Evolutionary conservation across 495 filamentous ascomycete genomes (phyloP).

Genomic region (Cladorrhinum samala): DNA sequence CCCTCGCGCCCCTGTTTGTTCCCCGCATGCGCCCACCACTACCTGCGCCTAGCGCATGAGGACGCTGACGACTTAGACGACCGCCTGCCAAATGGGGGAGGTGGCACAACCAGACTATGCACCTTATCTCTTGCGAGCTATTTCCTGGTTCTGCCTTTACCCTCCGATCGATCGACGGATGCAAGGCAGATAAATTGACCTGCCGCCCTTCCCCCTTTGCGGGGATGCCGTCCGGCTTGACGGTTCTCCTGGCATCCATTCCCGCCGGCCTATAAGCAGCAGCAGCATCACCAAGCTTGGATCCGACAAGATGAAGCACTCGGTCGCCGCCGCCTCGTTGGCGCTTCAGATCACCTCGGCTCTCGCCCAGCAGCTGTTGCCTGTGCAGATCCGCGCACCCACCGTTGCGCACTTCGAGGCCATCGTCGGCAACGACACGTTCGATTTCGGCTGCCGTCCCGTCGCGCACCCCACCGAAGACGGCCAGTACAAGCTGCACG

Average conservation of each 20-base stretch:
- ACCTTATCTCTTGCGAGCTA: background rate
- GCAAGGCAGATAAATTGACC: background rate
- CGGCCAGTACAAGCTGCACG: slow-evolving; percentile 9
- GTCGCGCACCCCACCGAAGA: slow-evolving; percentile 10
- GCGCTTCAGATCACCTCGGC: slow-evolving; percentile 8
- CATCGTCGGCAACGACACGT: slow-evolving; percentile 14
- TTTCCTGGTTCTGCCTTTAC: background rate
- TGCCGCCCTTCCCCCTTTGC: background rate
- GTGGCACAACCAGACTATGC: too few species aligned
- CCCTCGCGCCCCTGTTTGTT: background rate
- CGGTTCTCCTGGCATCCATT: too few species aligned
- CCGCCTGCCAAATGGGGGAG: background rate
- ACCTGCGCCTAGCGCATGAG: background rate
- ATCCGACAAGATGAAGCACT: slow-evolving; percentile 4
- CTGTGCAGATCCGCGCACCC: slow-evolving; percentile 9
- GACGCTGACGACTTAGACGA: background rate
- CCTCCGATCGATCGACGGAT: background rate
- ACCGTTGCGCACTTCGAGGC: slow-evolving; percentile 5
- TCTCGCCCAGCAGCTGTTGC: slow-evolving; percentile 4
- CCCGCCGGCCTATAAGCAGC: too few species aligned
- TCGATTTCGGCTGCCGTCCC: slow-evolving; percentile 12
- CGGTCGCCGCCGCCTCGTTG: background rate
- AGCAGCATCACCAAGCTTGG: too few species aligned
- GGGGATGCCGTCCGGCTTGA: background rate
- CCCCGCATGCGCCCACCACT: background rate